Conservation (phyloP, 2,329 filamentous ascomycete genomes). For the Zymoseptoria ardabiliae region DNA sequence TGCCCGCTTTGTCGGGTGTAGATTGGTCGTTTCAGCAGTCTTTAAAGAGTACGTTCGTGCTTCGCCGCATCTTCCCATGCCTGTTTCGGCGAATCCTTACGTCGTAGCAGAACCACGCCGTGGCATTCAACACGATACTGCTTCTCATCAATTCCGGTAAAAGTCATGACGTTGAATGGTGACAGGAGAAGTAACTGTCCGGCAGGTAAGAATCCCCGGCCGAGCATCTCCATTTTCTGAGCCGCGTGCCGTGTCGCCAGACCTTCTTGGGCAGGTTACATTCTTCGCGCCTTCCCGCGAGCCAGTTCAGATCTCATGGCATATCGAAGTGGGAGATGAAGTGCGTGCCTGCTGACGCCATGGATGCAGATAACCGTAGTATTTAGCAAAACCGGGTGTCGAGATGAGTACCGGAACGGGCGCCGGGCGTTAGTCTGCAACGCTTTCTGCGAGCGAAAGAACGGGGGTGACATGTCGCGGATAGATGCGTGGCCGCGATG, state of each 20-base stretch:
- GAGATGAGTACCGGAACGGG: background rate
- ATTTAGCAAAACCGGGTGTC: constrained; percentile 7
- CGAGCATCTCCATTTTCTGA: constrained; percentile 22
- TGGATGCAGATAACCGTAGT: constrained; percentile 16
- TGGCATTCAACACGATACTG: background rate
- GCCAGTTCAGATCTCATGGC: constrained; percentile 8
- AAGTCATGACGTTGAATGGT: constrained; percentile 6
- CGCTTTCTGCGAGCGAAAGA: constrained; percentile 5
- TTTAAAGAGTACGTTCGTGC: background rate
- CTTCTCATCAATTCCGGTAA: background rate
- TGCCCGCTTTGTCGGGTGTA: constrained; percentile 1
- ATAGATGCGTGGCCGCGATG: constrained; percentile 10
- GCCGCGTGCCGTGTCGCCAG: constrained; percentile 15
- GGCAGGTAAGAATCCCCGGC: constrained; percentile 6
- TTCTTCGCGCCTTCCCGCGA: constrained; percentile 17
- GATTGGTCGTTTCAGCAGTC: constrained; percentile 3
- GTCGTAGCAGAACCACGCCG: background rate
- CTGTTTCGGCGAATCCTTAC: background rate
- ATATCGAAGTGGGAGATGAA: constrained; percentile 6
- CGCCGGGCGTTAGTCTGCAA: constrained; percentile 10
- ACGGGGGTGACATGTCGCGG: constrained; percentile 14
- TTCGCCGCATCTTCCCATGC: background rate
- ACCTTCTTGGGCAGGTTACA: constrained; percentile 14
- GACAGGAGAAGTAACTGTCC: constrained; percentile 1
- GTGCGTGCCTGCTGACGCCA: constrained; percentile 17